Evolutionary conservation across 2,329 filamentous ascomycete genomes (phyloP).

Genomic region (Clarireedia monteithiana): DNA sequence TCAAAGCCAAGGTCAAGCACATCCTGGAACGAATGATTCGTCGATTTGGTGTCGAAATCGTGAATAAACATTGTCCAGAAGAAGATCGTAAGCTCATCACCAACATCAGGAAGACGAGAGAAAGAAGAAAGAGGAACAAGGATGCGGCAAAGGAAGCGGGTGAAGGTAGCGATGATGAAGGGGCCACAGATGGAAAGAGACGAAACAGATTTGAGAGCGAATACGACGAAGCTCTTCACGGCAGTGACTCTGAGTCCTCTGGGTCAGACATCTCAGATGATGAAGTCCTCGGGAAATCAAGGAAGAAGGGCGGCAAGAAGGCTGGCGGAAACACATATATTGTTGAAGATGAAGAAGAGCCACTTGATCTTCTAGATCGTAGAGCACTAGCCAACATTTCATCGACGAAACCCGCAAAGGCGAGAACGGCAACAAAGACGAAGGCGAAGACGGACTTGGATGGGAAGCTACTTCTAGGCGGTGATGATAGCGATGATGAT

Average conservation of each 20-base stretch:
- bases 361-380: conserved; percentile 85
- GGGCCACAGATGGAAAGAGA: conserved; percentile 38
- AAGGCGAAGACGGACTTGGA: conserved; percentile 68
- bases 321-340: conserved; percentile 68
- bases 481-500: conserved; percentile 40
- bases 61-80: conserved; percentile 77
- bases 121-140: conserved; percentile 86
- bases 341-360: conserved; percentile 88
- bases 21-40: conserved; percentile 92
- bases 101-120: conserved; percentile 93
- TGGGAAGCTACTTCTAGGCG: conserved; percentile 71
- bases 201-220: conserved; percentile 76
- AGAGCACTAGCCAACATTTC: conserved; percentile 89
- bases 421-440: conserved; percentile 39
- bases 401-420: conserved; percentile 70
- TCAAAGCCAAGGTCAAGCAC: conserved; percentile 96
- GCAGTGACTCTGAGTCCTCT: conserved; percentile 44
- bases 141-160: conserved; percentile 53
- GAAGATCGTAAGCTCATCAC: conserved; percentile 81
- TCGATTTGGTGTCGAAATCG: conserved; percentile 74
- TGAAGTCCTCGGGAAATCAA: conserved; percentile 41
- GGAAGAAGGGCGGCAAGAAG: conserved; percentile 43
- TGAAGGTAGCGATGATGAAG: conserved; percentile 49
- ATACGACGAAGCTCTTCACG: conserved; percentile 90
- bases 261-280: conserved; percentile 57